Evolutionary conservation across 305 asterid genomes (phyloP).

Genomic region (Solanum hybrid): DNA sequence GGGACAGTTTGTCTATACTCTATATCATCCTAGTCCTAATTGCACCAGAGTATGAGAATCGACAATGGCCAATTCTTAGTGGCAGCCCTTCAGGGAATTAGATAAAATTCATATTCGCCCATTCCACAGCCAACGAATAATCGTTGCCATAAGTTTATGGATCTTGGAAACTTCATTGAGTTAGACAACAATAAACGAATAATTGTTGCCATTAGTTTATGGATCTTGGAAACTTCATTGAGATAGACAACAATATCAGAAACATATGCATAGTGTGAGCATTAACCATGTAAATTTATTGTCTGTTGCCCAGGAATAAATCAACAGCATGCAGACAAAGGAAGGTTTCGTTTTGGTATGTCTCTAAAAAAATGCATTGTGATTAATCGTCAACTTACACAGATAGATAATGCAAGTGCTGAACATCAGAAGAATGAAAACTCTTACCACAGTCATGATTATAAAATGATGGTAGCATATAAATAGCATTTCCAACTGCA

Average conservation of each 20-base stretch:
- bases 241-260: neutral
- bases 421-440: constrained; percentile 11
- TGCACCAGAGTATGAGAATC: neutral
- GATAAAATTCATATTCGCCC: neutral
- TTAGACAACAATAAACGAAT: neutral
- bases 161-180: neutral
- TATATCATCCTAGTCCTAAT: neutral
- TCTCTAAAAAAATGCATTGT: neutral
- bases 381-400: neutral
- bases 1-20: neutral
- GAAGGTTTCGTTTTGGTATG: neutral
- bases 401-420: neutral
- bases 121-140: neutral
- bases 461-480: constrained; percentile 76
- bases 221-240: neutral
- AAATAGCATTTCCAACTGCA: constrained; percentile 78
- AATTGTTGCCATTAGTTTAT: neutral
- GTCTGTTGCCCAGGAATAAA: neutral
- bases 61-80: neutral
- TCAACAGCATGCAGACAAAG: neutral
- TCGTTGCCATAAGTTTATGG: neutral
- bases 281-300: neutral
- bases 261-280: neutral
- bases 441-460: constrained; percentile 83
- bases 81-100: neutral